Evolutionary conservation across 139 green algal genomes (phyloP), one percentile per base, ranked within the genome.

Genomic region (Closterium sp.): DNA sequence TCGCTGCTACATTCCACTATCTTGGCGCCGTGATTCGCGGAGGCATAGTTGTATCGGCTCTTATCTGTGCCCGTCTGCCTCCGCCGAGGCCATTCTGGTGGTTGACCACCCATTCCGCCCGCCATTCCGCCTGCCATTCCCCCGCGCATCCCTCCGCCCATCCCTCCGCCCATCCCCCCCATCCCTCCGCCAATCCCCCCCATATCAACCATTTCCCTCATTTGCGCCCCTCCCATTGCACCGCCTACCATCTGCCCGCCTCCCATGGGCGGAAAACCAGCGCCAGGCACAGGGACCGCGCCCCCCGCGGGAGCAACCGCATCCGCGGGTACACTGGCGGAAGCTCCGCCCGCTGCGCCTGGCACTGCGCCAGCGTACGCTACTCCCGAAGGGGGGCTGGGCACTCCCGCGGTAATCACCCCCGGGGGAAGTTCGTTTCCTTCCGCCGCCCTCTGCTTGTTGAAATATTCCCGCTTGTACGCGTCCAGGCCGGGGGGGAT

Each of bases 1-100:
- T 95, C 92, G 5, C 31, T 29, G 85, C 94, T 96, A 9, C 85
- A 34, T 5, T 86, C 88, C 9, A 96, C 45, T 21, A 94, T 90
- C 70, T 94, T 94, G 34, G 91, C 91, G 21, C 91, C 91, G 29
- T 93, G 62, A 22, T 29, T 70, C n/a, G 29, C 50, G 19, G 91
- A 31, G 13, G 91, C 91, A 31, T 94, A 94, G 88, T 94, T 94
- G 91, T 93, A 94, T 2, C 73, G 70, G 2, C 85, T 87, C 17
- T 79, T 79, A 79, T 79, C 62, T 27, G 62, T 79, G 62, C 62
- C 62, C 2, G 62, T 79, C 62, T 79, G 62, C 10, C 62, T 79
- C 17, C 62, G 10, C 62, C 62, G 17, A 79, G 62, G 62, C 62
- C 62, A 79, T 24, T 79, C 62, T 0, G 62, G 62, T 79, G 62